Conservation (phyloP, 305 asterid genomes). For the Striga hermonthica region DNA sequence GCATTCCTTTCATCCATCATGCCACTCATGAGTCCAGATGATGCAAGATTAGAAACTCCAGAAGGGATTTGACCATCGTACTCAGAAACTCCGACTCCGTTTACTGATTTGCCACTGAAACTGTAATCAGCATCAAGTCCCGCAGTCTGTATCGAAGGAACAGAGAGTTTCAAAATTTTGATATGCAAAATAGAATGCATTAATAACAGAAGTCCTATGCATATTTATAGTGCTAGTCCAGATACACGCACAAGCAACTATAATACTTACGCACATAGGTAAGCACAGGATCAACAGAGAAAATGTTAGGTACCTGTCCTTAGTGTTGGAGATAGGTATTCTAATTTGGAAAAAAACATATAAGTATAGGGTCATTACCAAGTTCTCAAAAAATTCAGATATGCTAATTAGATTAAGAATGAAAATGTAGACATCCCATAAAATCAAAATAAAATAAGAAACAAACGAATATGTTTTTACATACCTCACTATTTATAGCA, state of each 20-base stretch:
- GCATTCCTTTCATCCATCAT: constrained; percentile 57
- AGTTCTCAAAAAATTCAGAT: constrained; percentile 21
- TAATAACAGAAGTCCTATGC: constrained; percentile 21
- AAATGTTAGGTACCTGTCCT: constrained; percentile 16
- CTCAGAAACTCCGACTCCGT: constrained; percentile 62
- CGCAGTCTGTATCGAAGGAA: constrained; percentile 45
- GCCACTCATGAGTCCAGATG: constrained; percentile 47
- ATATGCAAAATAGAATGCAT: constrained; percentile 31
- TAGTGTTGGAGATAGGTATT: constrained; percentile 20
- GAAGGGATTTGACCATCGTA: constrained; percentile 55
- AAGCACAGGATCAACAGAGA: constrained; percentile 16
- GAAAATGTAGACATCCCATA: constrained; percentile 23
- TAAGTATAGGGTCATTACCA: constrained; percentile 1
- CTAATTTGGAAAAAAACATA: constrained; percentile 3
- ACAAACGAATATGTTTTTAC: neutral
- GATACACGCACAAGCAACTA: constrained; percentile 21
- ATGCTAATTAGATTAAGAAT: constrained; percentile 15
- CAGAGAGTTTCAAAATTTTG: constrained; percentile 30
- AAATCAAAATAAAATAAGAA: constrained; percentile 16
- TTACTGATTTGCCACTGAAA: constrained; percentile 58
- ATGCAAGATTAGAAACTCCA: constrained; percentile 51
- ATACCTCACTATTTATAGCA: constrained; percentile 62
- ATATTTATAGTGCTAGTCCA: constrained; percentile 27
- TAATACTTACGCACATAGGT: constrained; percentile 13
- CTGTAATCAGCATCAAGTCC: constrained; percentile 54